Base-by-base conservation (phyloP, 768 basidiomycete species). In the Phlebiopsis gigantea region DNA sequence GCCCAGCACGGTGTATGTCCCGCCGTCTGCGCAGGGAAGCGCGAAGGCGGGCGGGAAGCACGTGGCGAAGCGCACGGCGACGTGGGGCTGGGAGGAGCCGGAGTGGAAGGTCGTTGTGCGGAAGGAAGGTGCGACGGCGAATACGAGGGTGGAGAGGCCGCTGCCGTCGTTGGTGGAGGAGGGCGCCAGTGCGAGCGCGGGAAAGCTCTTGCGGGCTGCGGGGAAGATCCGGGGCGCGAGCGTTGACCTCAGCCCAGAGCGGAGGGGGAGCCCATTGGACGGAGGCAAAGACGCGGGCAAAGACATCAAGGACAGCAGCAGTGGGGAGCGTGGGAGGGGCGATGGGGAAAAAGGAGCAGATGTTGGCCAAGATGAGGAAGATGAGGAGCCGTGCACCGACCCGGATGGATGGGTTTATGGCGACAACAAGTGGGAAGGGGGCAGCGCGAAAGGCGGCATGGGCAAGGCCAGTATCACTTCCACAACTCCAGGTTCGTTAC, bases 341-440 rank as follows among this genome's bases (percentile, higher is more conserved):
- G 31, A 39, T 19, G 50, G 31, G 17, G 50, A 51, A 9, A 51
- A 39, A 52, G 41, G 56, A 39, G 52, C 44, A 26, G 64, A 64
- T 22, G 55, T 59, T 21, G 58, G 52, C 25, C 51, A 42, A 1
- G 68, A 63, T 8, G 68, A 75, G 63, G 55, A 68, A 2, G 78
- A 78, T 1, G 81, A 83, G 53, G 81, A 85, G 44, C 72, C 74
- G 26, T 67, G 73, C 34, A 96, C 93, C 1, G 94, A 98, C 66
- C 67, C 77, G 3, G 92, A 95, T 58, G 94, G 94, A 4, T 98
- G 94, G 94, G 80, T 93, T 5, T 97, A 93, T 65, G 88, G 85
- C 1, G 94, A 95, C 63, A 98, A 98, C 69, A 96, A 97, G 68
- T 98, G 94, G 94, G 93, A 97, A 66, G 79, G 74, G 19, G 76